Evolutionary conservation across 352 stramenopile species (phyloP).

Genomic region (Elongisporangium anandrum): DNA sequence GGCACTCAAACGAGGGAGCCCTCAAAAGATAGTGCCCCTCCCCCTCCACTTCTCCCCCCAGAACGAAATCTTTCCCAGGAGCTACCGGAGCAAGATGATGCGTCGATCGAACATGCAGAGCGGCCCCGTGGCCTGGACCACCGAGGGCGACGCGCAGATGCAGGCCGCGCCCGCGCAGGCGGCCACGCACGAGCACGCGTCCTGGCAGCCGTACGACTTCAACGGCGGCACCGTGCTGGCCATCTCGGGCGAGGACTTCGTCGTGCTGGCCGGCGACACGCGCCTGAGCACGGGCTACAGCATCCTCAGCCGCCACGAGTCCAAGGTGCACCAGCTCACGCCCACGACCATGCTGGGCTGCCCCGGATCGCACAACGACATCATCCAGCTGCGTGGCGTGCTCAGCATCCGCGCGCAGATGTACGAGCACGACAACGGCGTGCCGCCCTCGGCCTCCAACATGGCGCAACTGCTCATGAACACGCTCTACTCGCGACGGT

Average conservation of each 20-base stretch:
- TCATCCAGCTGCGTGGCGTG: slow-evolving; percentile 80
- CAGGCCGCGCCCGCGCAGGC: slow-evolving; percentile 27
- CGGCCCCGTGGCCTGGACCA: slow-evolving; percentile 56
- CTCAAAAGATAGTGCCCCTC: neutral
- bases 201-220: slow-evolving; percentile 84
- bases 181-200: slow-evolving; percentile 31
- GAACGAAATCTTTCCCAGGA: neutral
- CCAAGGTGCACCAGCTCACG: slow-evolving; percentile 84
- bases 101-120: neutral
- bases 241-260: slow-evolving; percentile 95
- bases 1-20: no score
- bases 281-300: slow-evolving; percentile 96
- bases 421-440: slow-evolving; percentile 95
- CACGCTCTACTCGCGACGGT: slow-evolving; percentile 97
- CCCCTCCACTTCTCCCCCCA: neutral
- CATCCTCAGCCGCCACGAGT: slow-evolving; percentile 95
- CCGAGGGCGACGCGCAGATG: slow-evolving; percentile 30
- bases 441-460: slow-evolving; percentile 88
- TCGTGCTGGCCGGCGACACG: slow-evolving; percentile 95
- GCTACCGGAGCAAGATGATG: neutral
- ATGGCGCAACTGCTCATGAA: slow-evolving; percentile 97
- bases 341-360: slow-evolving; percentile 66
- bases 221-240: slow-evolving; percentile 87
- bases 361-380: slow-evolving; percentile 82
- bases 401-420: slow-evolving; percentile 80